Evolutionary conservation across 2,329 filamentous ascomycete genomes (phyloP).

Genomic region (Aspergillus sergii): DNA sequence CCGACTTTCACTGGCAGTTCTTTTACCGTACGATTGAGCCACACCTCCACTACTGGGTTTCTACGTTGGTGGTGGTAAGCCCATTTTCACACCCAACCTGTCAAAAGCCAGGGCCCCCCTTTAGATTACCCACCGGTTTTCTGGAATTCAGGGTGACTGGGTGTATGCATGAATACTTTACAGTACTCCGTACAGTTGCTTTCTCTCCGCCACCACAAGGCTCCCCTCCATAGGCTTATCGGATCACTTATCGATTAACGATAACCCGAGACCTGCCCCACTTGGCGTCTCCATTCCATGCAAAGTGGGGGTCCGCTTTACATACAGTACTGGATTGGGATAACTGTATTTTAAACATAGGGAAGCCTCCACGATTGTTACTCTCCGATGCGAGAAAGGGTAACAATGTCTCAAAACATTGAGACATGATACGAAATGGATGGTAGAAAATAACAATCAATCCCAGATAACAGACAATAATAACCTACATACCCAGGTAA

Average conservation of each 20-base stretch:
- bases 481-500: not conserved
- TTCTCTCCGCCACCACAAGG: slow-evolving; percentile 7
- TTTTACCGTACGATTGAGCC: slow-evolving; percentile 5
- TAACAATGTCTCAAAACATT: not conserved
- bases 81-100: slow-evolving; percentile 9
- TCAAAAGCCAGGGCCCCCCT: not conserved
- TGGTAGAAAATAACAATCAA: not conserved
- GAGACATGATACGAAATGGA: not conserved
- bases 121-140: not conserved
- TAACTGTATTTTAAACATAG: not conserved
- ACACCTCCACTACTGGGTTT: not conserved
- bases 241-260: slow-evolving; percentile 15
- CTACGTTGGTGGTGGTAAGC: not conserved
- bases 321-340: not conserved
- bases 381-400: not conserved
- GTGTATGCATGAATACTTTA: not conserved
- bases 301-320: not conserved
- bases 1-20: slow-evolving; percentile 9
- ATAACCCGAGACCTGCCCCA: slow-evolving; percentile 12
- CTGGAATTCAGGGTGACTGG: not conserved
- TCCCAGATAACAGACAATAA: not conserved
- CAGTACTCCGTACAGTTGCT: not conserved
- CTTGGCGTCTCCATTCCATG: not conserved
- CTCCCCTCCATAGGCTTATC: slow-evolving; percentile 17
- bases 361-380: not conserved